Base-by-base conservation (phyloP, 2,329 filamentous ascomycete genomes). In the Incumbomyces lentus region DNA sequence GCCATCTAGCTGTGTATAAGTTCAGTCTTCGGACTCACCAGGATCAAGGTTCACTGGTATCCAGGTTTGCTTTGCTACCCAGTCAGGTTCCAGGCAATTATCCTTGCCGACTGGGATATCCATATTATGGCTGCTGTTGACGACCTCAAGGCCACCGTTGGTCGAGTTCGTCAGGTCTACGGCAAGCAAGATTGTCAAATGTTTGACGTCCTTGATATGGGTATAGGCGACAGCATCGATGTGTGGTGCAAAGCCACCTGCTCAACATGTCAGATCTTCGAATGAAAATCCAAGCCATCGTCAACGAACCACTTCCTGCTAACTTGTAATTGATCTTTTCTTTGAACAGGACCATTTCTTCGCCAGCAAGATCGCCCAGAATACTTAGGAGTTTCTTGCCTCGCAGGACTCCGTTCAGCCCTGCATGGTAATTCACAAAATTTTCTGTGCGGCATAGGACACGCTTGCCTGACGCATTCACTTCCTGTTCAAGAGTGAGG, bases 321-420 rank as follows among this genome's bases (percentile, higher is more conserved):
- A 66, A 56, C 49, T 68, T 67, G 52, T 68, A 68, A 49, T 68
- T 68, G 44, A 68, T 68, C 53, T 68, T 68, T 47, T 68, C 65
- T 36, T 68, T 68, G 58, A 69, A 68, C 1, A 68, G 58, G 14
- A 66, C 47, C 64, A 69, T 67, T 5, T 64, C 59, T 42, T 66
- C 63, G 1, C 60, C 52, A 1, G 63, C 62, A 13, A 68, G 43
- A 43, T 65, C 62, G 17, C 56, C 44, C 2, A 68, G 56, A 13
- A 65, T 49, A 18, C 53, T 56, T 1, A 52, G 44, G 1, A 65
- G 53, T 14, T 59, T 58, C 32, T 56, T 38, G 17, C 66, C 65
- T 6, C 65, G 59, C 8, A 68, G 59, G 35, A 67, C 58, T 16
- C 55, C 54, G 19, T 64, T 54, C 52, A 68, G 65, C 7, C 60